Percentiles rank a stretch among this genome's conserved stretches.
These are phyloP conservation scores for Macrophomina pseudophaseolina DNA, from an alignment of 2,329 filamentous ascomycete species.

Conservation along the genomic window DNA sequence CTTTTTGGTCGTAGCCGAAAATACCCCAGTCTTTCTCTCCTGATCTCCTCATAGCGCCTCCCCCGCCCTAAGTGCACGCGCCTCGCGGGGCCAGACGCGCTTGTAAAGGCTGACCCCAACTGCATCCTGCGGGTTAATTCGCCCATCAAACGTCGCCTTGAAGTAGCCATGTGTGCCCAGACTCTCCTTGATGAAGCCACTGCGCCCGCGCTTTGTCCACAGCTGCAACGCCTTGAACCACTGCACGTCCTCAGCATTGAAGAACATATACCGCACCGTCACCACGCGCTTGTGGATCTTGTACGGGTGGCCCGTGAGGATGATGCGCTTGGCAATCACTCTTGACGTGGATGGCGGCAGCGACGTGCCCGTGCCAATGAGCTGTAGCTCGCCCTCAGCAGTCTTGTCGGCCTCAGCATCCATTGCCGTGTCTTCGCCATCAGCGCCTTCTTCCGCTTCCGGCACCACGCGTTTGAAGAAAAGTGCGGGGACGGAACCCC, in stretches of 20 bases:
- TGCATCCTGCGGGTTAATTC: constrained; percentile 93
- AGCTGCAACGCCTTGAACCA: constrained; percentile 98
- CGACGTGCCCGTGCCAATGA: constrained; percentile 87
- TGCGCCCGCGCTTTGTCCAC: constrained; percentile 89
- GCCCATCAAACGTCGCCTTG: constrained; percentile 96
- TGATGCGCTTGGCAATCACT: constrained; percentile 90
- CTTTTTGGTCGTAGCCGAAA: neutral
- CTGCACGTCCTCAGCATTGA: constrained; percentile 90
- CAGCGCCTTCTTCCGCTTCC: constrained; percentile 52
- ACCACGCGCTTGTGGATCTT: constrained; percentile 99
- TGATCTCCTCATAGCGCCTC: constrained; percentile 17
- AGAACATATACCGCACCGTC: constrained; percentile 99
- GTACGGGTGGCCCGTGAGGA: constrained; percentile 94
- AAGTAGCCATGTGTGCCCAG: constrained; percentile 99
- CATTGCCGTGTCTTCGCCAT: constrained; percentile 39
- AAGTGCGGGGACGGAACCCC: constrained; percentile 88
- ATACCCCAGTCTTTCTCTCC: neutral
- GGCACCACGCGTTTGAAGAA: constrained; percentile 74
- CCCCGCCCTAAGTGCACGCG: constrained; percentile 51
- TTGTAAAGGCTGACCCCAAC: constrained; percentile 77
- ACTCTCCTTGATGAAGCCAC: constrained; percentile 90
- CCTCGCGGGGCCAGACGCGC: constrained; percentile 68
- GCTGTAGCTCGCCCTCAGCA: constrained; percentile 56
- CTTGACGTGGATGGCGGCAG: constrained; percentile 75
- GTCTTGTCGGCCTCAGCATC: constrained; percentile 25